Conservation (phyloP, 2,329 filamentous ascomycete genomes). For the Aspergillus eucalypticola region DNA sequence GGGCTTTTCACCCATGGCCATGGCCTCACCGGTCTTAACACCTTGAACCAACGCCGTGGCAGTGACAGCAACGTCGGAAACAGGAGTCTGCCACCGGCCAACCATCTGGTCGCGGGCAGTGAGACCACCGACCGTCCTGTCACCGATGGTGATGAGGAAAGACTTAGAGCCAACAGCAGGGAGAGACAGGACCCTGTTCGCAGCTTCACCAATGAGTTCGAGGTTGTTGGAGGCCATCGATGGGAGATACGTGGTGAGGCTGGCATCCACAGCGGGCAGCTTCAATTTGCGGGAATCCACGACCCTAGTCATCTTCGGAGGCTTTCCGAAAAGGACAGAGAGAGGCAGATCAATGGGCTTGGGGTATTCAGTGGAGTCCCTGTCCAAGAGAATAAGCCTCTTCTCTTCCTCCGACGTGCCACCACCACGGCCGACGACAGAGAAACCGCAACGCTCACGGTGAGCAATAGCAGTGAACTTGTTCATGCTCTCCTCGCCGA, state of each 20-base stretch:
- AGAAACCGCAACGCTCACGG: slow-evolving; percentile 89
- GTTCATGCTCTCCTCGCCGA: slow-evolving; percentile 78
- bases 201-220: slow-evolving; percentile 66
- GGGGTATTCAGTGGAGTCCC: slow-evolving; percentile 72
- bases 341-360: slow-evolving; percentile 87
- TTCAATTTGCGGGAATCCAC: slow-evolving; percentile 69
- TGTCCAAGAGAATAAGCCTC: slow-evolving; percentile 76
- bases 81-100: slow-evolving; percentile 91
- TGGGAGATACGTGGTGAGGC: slow-evolving; percentile 66
- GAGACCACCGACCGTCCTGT: slow-evolving; percentile 86
- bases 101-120: slow-evolving; percentile 93
- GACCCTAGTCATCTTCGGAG: slow-evolving; percentile 74
- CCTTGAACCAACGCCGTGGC: slow-evolving; percentile 74
- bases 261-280: slow-evolving; percentile 73
- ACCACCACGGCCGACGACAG: slow-evolving; percentile 78
- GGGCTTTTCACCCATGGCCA: slow-evolving; percentile 95
- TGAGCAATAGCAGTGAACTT: slow-evolving; percentile 67
- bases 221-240: slow-evolving; percentile 48
- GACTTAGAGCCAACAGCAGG: slow-evolving; percentile 95
- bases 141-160: slow-evolving; percentile 95
- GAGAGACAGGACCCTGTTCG: slow-evolving; percentile 77
- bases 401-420: slow-evolving; percentile 65
- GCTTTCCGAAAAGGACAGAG: slow-evolving; percentile 83
- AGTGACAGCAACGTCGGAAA: slow-evolving; percentile 91
- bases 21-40: slow-evolving; percentile 83